Base-by-base conservation (phyloP, 2,329 filamentous ascomycete genomes). In the Pseudogymnoascus sp. region DNA sequence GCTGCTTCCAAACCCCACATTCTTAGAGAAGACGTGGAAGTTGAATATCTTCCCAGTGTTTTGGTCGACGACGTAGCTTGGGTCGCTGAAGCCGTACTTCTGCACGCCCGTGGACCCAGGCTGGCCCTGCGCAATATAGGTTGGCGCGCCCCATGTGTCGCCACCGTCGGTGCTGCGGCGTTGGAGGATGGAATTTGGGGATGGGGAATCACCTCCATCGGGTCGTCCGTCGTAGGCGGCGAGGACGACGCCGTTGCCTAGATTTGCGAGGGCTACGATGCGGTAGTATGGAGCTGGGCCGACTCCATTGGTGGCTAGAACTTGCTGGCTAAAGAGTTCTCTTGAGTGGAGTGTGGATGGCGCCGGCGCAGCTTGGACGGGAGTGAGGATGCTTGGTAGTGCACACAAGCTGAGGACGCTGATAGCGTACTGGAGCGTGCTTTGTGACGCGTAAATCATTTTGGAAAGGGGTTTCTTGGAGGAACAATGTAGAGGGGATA, bases 1-100 rank as follows among this genome's bases (percentile, higher is more conserved):
- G 28, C 49, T 56, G 28, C 5, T 5, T 11, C 4, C 28, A 16
- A 56, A 56, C 28, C 49, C 49, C 3, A 8, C 11, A 9, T 56
- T 56, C 49, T 56, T 56, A 9, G 49, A 56, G 49, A 56, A 56
- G 49, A 56, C 49, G 49, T 56, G 49, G 28, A 56, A 56, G n/a
- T 56, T 56, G 49, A 56, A 56, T 14, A 56, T 2, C 28, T 34
- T 56, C 5, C 49, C 49, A 7, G 49, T 56, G 7, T 34, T 16
- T 6, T 16, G 25, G 16, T 56, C 49, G 28, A 56, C 28, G 49
- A 56, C 6, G 16, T 56, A 56, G 28, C 49, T 56, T 5, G 49
- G 49, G 25, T 56, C 49, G 16, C 49, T 56, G 25, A 56, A 56
- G 49, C 49, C 49, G 16, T 56, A 56, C 49, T 56, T 18, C 11